Base-by-base conservation (phyloP, 1,284 basidiomycete genomes). In the Bjerkandera adusta region DNA sequence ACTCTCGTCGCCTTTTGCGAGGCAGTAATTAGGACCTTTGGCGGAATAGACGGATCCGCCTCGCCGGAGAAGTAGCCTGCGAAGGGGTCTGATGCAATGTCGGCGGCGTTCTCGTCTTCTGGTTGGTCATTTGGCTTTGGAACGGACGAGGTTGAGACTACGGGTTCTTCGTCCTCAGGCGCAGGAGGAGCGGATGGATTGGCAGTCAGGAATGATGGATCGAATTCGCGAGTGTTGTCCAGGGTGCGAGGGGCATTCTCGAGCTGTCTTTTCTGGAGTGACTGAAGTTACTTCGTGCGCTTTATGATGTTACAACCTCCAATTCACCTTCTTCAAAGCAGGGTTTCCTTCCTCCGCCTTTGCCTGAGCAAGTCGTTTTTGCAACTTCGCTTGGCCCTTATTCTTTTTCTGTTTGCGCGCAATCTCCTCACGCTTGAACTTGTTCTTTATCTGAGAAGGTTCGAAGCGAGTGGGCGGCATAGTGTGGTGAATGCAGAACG, bases 191-290 rank as follows among this genome's bases (percentile, higher is more conserved):
- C 66, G 59, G 43, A 62, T 16, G 87, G 86, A 61, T 85, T 76
- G 36, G 81, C 81, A 18, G 83, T 89, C 43, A 91, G 71, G 59
- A 87, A 86, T 30, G 89, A 91, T 3, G 91, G 89, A 58, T 97
- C 93, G 64, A 81, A 91, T 65, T 94, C 85, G 51, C 95, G 83
- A 43, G 85, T 90, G 65, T 97, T 98, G 63, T 99, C 96, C 29
- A 98, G 82, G 1, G 96, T 99, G 33, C 82, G 78, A 0, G 96
- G 92, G 16, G 95, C 75, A 72, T 97, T 97, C 58, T 87, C 81
- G 5, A 81, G 76, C 30, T 92, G 68, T 50, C 93, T 81, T 80
- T 84, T 86, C 91, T 93, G 49, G 3, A n/a, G n/a, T n/a, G n/a
- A n/a, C n/a, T n/a, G n/a, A n/a, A n/a, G n/a, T 36, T 38, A 15